Evolutionary conservation across 495 filamentous ascomycete genomes (phyloP), one percentile per base, ranked within the genome.

Genomic region (Penicillium turbatum): DNA sequence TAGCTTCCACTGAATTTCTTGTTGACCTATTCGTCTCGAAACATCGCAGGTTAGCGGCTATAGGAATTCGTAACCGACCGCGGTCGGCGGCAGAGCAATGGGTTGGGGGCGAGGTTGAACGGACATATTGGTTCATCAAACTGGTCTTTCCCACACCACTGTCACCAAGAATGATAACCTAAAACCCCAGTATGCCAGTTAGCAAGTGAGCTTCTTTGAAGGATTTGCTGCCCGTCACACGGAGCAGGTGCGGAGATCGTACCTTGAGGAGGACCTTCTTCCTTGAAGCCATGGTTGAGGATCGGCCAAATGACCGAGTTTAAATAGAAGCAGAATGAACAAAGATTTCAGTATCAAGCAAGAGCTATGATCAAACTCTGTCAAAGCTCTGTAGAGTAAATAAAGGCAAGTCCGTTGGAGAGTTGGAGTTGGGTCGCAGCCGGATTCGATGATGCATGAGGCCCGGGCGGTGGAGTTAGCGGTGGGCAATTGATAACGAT

Each of bases 101-200:
- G 39, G 24, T 21, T 27, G 37, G 34, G 51, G 39, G 36, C 24
- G 49, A 56, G 37, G 55, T 41, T 53, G 37, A 54, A 78, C 88
- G 65, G 83, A 97, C 93, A 86, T 97, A 99, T 97, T 99, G 93
- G 76, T 97, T 99, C 93, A 99, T 97, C 81, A 99, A 84, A 72
- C 90, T 96, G 47, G 95, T 99, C 80, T 99, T 99, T 57, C 93
- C 93, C 40, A 99, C 93, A 67, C 93, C 93, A 72, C 91, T 96
- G 69, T 97, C 93, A 59, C 93, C 93, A 53, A 99, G 83, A 68
- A 99, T 97, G 61, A 98, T 97, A 57, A 98, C 91, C 92, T 97
- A 59, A 5, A 17, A 13, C 51, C 9, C n/a, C 26, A 21, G 41
- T 37, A 32, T 41, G 15, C 6, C 32, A 38, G 52, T 55, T 42